Evolutionary conservation across 1,139 yeast genomes (phyloP), one percentile per base, ranked within the genome.

Genomic region (Yamadazyma taylorii): DNA sequence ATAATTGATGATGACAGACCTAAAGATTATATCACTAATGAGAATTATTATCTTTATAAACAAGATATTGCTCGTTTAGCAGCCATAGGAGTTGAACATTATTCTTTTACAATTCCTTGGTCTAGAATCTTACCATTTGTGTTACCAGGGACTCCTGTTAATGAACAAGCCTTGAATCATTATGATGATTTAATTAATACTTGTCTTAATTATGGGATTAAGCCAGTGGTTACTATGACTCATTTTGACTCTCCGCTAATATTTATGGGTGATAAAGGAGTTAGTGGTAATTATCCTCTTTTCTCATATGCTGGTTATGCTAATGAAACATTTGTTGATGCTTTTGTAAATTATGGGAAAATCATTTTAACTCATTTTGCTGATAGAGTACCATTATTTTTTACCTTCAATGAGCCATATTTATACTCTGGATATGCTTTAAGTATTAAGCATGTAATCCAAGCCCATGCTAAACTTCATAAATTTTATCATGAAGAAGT

Each of bases 51-150:
- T 35, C 46, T 56, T 36, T 63, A 60, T 45, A 62, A 63, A 42
- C 62, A 61, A 41, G 69, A 64, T 40, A 51, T 55, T 33, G 52
- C 53, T 22, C 44, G 68, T 25, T 32, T 63, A 40, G 61, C 57
- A n/a, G 62, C 62, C 10, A 50, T 62, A 29, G 69, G 69, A 2
- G 60, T 58, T 14, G 60, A 60, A 29, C 36, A 50, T 32, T 63
- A 64, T 41, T 60, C 67, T 3, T 51, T 64, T 46, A 47, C 64
- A 11, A 54, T 64, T 30, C 60, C 69, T 3, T 63, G 69, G 70
- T 43, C 65, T 9, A 53, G 70, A 39, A 57, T 64, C 11, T 47
- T 60, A 30, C 67, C 66, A 8, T 53, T 53, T 37, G 60, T 54
- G 3, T 41, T 51, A 17, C 53, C 54, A 11, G 68, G 63, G 3